Conservation (phyloP, 768 basidiomycete genomes). For the Boletus subcaerulescens region DNA sequence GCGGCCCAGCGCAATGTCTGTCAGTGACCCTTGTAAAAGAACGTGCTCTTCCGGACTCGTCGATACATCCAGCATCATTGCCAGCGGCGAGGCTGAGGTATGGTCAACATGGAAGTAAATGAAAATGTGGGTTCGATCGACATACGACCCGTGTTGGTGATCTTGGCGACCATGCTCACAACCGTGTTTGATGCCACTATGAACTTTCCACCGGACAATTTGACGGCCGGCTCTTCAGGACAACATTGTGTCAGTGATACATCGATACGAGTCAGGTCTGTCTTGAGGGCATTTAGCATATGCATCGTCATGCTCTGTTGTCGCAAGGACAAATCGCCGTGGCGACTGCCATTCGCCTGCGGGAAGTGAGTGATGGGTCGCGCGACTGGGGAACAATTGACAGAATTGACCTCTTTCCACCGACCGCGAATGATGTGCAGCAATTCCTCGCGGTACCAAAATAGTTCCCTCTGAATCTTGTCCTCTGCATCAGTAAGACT, state of each 20-base stretch:
- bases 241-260: slow-evolving; percentile 46
- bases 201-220: slow-evolving; percentile 38
- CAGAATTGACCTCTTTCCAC: slow-evolving; percentile 77
- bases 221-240: slow-evolving; percentile 14
- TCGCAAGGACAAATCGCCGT: slow-evolving; percentile 75
- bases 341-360: slow-evolving; percentile 76
- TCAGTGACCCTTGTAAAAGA: slow-evolving; percentile 64
- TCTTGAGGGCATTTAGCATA: slow-evolving; percentile 77
- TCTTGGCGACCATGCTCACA: slow-evolving; percentile 51
- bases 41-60: slow-evolving; percentile 62
- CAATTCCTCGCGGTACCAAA: slow-evolving; percentile 95
- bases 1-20: slow-evolving; percentile 62
- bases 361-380: not conserved
- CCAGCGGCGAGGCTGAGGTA: slow-evolving; percentile 46
- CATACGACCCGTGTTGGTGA: slow-evolving; percentile 72
- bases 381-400: not conserved
- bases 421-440: slow-evolving; percentile 62
- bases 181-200: slow-evolving; percentile 59
- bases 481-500: slow-evolving; percentile 58
- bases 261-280: slow-evolving; percentile 59
- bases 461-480: slow-evolving; percentile 69
- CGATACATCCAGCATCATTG: slow-evolving; percentile 52
- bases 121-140: slow-evolving; percentile 5
- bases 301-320: slow-evolving; percentile 71
- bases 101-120: slow-evolving; percentile 8